Conservation (phyloP, 2,329 filamentous ascomycete species). For the Didymella arachidicola region DNA sequence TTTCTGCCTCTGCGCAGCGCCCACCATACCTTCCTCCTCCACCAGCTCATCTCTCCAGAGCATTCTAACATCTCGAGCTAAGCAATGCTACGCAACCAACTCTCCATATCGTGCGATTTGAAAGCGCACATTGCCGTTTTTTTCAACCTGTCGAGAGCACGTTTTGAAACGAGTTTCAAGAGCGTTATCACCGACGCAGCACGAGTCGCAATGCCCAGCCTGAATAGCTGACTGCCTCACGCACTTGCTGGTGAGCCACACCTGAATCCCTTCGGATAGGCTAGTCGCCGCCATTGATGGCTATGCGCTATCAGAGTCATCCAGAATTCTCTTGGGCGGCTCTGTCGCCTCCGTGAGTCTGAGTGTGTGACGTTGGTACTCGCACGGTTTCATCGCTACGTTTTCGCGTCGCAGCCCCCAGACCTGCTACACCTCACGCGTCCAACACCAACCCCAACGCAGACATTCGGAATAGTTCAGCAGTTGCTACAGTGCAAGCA, state of each 20-base stretch:
- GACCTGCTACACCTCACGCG: conserved; percentile 49
- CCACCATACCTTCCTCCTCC: conserved; percentile 3
- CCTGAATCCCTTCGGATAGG: conserved; percentile 36
- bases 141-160: conserved; percentile 8
- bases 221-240: conserved; percentile 31
- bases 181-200: conserved; percentile 12
- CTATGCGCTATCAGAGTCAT: conserved; percentile 34
- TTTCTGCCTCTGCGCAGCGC: conserved; percentile 30
- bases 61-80: neutral
- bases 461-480: conserved; percentile 32
- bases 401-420: conserved; percentile 49
- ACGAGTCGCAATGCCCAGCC: conserved; percentile 25
- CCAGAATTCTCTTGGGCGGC: conserved; percentile 36
- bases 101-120: neutral
- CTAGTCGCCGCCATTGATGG: conserved; percentile 37
- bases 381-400: conserved; percentile 44
- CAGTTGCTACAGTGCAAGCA: conserved; percentile 39
- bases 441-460: conserved; percentile 41
- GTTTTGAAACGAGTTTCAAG: conserved; percentile 29
- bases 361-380: conserved; percentile 42
- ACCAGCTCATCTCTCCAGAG: neutral
- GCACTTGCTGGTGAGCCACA: conserved; percentile 31
- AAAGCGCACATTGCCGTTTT: neutral
- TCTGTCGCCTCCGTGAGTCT: conserved; percentile 41
- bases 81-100: neutral